Evolutionary conservation across 257 asterid genomes (phyloP).

Genomic region (Petunia secreta): DNA sequence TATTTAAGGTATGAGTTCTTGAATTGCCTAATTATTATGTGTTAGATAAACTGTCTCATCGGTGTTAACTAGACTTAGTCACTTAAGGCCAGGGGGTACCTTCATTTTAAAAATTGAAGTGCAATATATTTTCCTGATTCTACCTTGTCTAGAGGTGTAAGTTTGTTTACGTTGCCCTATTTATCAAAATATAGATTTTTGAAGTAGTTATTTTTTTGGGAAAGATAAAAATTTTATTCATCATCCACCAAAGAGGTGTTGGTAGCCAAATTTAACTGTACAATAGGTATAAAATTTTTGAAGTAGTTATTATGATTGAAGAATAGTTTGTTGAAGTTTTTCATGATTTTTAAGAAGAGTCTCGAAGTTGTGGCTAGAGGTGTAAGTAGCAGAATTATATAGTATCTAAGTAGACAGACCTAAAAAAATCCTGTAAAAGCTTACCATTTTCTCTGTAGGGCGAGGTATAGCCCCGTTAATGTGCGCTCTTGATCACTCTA

Average conservation of each 20-base stretch:
- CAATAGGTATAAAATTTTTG: too few species aligned
- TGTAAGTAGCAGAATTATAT: too few species aligned
- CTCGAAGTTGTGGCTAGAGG: not conserved
- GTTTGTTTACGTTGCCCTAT: not conserved
- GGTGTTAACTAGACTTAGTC: not conserved
- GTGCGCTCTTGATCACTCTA: too few species aligned
- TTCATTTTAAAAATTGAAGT: not conserved
- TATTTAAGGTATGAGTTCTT: slow-evolving; percentile 56
- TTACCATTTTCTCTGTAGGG: too few species aligned
- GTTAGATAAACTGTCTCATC: not conserved
- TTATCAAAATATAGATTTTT: not conserved
- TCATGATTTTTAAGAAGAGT: not conserved
- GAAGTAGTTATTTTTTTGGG: not conserved
- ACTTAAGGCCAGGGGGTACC: not conserved
- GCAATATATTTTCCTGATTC: not conserved
- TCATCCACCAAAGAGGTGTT: too few species aligned
- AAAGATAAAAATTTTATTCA: too few species aligned
- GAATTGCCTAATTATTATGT: not conserved
- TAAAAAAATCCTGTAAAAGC: too few species aligned
- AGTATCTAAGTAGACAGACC: too few species aligned
- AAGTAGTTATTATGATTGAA: not conserved
- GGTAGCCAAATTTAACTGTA: too few species aligned
- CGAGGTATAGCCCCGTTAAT: too few species aligned
- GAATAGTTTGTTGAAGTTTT: not conserved
- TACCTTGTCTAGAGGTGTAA: not conserved